Conservation (phyloP, 2,329 filamentous ascomycete species). For the Clonostachys chloroleuca region DNA sequence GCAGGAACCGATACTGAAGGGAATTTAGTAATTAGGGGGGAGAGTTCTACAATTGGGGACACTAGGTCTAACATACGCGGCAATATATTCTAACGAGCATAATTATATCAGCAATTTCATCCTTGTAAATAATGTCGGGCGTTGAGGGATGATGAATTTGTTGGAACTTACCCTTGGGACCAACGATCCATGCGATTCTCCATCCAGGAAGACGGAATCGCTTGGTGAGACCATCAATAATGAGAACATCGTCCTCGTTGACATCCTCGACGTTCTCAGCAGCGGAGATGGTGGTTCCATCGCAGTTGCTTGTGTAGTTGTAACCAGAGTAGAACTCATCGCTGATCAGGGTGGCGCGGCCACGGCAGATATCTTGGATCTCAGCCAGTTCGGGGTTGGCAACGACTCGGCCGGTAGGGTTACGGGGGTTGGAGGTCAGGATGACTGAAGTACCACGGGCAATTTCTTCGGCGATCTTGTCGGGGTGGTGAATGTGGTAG, state of each 20-base stretch:
- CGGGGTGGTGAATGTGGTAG: constrained; percentile 85
- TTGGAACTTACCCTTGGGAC: constrained; percentile 61
- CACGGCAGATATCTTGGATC: constrained; percentile 90
- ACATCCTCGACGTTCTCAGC: constrained; percentile 90
- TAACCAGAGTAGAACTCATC: constrained; percentile 97
- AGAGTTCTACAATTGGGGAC: neutral
- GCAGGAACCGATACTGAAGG: constrained; percentile 69
- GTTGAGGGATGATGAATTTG: no score
- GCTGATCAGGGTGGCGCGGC: constrained; percentile 85
- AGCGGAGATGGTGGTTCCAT: constrained; percentile 82
- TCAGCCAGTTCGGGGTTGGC: constrained; percentile 79
- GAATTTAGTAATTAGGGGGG: constrained; percentile 6
- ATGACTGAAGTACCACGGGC: constrained; percentile 83
- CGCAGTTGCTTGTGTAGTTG: constrained; percentile 91
- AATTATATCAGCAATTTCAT: neutral
- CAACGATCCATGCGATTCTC: constrained; percentile 94
- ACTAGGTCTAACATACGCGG: constrained; percentile 47
- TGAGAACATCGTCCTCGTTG: constrained; percentile 83
- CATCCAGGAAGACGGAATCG: constrained; percentile 93
- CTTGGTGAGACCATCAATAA: constrained; percentile 95
- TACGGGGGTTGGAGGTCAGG: constrained; percentile 90
- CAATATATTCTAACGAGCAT: constrained; percentile 69
- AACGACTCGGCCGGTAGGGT: constrained; percentile 87
- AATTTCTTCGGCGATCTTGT: constrained; percentile 91
- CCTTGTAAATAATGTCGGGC: constrained; percentile 4